phyloP scores from a whole-genome alignment of 495 filamentous ascomycete genomes.

The Tuber umbilicatum region DNA sequence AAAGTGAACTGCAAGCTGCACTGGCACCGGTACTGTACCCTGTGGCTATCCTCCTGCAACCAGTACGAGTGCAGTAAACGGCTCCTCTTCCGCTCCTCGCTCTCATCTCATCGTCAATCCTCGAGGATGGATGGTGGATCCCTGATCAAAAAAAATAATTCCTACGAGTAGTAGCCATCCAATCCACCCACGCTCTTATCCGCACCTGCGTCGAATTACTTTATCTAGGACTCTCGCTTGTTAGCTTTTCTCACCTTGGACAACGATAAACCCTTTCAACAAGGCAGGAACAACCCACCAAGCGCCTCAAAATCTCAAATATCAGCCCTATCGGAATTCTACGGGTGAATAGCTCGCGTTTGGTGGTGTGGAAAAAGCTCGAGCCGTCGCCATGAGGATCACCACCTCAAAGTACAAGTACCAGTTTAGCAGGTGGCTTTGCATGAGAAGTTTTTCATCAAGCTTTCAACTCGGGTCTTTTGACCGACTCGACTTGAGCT shows the following conservation, averaged over 20 bases:
- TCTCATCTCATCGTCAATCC: background rate
- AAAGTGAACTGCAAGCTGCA: background rate
- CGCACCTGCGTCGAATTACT: background rate
- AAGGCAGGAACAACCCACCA: conserved; percentile 1
- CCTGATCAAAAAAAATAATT: background rate
- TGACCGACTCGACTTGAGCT: background rate
- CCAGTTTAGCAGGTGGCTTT: background rate
- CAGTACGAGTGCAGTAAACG: background rate
- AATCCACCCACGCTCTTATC: background rate
- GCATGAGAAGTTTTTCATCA: background rate
- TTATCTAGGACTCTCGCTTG: background rate
- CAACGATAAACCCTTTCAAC: background rate
- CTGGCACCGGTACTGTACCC: background rate
- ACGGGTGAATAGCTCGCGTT: conserved; percentile 49
- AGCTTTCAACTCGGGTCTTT: background rate
- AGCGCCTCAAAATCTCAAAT: conserved; percentile 4
- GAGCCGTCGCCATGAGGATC: background rate
- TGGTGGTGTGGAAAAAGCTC: background rate
- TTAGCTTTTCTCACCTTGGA: background rate
- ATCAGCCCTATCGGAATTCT: conserved; percentile 44
- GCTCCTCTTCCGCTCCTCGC: background rate
- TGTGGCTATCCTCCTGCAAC: background rate
- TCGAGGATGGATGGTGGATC: background rate
- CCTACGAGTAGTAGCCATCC: background rate
- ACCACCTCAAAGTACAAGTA: background rate